Evolutionary conservation across 306 rosid species (phyloP).

Genomic region (Quercus engelmannii): DNA sequence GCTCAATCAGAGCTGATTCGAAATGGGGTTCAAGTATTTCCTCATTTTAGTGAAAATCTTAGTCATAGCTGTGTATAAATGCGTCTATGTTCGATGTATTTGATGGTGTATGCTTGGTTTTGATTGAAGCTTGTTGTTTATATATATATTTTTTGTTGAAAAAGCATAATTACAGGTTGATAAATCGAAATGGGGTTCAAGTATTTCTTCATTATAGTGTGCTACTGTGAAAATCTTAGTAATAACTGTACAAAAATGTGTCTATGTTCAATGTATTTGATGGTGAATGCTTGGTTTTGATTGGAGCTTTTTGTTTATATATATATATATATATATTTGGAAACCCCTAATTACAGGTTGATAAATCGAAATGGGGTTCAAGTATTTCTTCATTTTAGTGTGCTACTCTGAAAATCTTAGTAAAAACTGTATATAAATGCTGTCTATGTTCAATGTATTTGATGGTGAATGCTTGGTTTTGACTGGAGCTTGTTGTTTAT

Average conservation of each 20-base stretch:
- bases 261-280: not conserved
- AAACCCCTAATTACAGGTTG: not conserved
- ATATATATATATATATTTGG: too few species aligned
- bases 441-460: not conserved
- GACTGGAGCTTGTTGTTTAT: slow-evolving; percentile 10
- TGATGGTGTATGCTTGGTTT: not conserved
- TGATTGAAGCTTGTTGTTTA: not conserved
- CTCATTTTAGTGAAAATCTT: not conserved
- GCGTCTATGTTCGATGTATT: not conserved
- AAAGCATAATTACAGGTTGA: not conserved
- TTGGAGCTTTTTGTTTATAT: not conserved
- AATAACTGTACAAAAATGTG: not conserved
- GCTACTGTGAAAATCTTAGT: not conserved
- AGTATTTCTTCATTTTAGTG: not conserved
- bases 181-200: not conserved
- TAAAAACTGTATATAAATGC: not conserved
- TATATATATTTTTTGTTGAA: too few species aligned
- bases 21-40: too few species aligned
- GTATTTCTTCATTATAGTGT: not conserved
- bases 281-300: slow-evolving; percentile 9
- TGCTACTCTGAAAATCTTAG: not conserved
- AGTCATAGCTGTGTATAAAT: not conserved
- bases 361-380: not conserved
- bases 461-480: not conserved
- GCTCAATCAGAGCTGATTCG: not conserved